These are phyloP conservation scores for Hanseniaspora clermontiae DNA, from an alignment of 805 yeast genomes.

Conservation along the genomic window DNA sequence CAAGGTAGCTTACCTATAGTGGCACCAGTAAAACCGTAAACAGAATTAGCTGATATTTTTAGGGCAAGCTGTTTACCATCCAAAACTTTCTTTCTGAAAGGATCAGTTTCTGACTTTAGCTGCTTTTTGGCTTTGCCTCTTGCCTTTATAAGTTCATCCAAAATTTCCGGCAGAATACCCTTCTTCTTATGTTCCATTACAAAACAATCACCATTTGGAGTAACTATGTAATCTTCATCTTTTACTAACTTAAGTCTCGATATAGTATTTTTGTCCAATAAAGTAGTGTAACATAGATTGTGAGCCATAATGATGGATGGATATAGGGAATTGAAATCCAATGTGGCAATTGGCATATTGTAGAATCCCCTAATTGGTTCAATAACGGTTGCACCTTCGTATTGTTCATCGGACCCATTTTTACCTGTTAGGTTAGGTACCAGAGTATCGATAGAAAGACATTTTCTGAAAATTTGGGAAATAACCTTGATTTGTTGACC, in stretches of 20 bases:
- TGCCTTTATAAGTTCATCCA: slow-evolving; percentile 77
- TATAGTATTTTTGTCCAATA: slow-evolving; percentile 57
- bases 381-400: slow-evolving; percentile 98
- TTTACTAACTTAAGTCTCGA: slow-evolving; percentile 49
- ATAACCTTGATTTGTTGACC: slow-evolving; percentile 98
- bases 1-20: slow-evolving; percentile 96
- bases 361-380: slow-evolving; percentile 94
- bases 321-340: slow-evolving; percentile 93
- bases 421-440: slow-evolving; percentile 71
- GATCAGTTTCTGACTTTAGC: slow-evolving; percentile 83
- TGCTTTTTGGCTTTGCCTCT: slow-evolving; percentile 89
- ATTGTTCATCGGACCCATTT: slow-evolving; percentile 75
- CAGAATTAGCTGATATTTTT: slow-evolving; percentile 95
- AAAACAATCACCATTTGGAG: slow-evolving; percentile 89
- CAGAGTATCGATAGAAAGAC: slow-evolving; percentile 71
- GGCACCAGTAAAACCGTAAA: slow-evolving; percentile 98
- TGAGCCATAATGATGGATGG: slow-evolving; percentile 99
- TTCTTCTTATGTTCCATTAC: slow-evolving; percentile 56
- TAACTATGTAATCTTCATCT: slow-evolving; percentile 64
- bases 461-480: slow-evolving; percentile 88
- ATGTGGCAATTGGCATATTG: slow-evolving; percentile 92
- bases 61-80: slow-evolving; percentile 96
- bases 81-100: slow-evolving; percentile 81
- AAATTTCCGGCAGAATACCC: slow-evolving; percentile 84
- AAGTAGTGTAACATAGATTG: slow-evolving; percentile 86